Evolutionary conservation across 2,329 filamentous ascomycete genomes (phyloP).

Genomic region (Zymoseptoria passerinii): DNA sequence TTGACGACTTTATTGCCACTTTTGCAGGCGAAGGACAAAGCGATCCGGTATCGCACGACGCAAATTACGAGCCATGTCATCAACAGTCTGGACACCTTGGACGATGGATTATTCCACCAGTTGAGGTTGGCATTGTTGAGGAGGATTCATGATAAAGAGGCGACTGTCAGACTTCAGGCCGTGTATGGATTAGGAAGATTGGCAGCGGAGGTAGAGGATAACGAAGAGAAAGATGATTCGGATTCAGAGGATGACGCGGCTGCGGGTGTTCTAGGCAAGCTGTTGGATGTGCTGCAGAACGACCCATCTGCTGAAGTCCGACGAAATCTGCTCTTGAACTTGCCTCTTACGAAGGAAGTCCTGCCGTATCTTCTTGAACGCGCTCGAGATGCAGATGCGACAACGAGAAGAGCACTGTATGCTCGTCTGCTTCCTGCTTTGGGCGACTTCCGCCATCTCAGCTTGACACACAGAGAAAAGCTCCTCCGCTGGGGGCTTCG

Average conservation of each 20-base stretch:
- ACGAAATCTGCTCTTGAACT: conserved; percentile 75
- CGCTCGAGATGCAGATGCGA: conserved; percentile 77
- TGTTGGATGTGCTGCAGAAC: conserved; percentile 83
- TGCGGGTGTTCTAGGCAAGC: conserved; percentile 67
- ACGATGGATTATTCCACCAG: conserved; percentile 81
- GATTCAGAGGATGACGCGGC: conserved; percentile 57
- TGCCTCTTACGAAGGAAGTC: conserved; percentile 76
- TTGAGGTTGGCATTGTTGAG: conserved; percentile 72
- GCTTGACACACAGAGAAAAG: conserved; percentile 90
- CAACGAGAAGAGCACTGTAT: conserved; percentile 78
- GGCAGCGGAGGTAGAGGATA: conserved; percentile 61
- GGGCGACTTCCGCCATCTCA: conserved; percentile 89
- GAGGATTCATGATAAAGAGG: conserved; percentile 86
- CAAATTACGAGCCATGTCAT: conserved; percentile 87
- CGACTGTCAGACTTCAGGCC: conserved; percentile 84
- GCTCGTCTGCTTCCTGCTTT: conserved; percentile 76
- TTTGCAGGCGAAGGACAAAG: conserved; percentile 84
- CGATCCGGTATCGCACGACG: conserved; percentile 78
- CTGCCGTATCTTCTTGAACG: conserved; percentile 83
- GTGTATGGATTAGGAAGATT: conserved; percentile 82
- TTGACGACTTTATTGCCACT: conserved; percentile 66
- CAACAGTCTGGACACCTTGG: conserved; percentile 84
- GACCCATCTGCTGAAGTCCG: conserved; percentile 91
- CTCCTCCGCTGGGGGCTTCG: conserved; percentile 88
- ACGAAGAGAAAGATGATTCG: conserved; percentile 55